Evolutionary conservation across 805 yeast genomes (phyloP).

Genomic region (Ogataea allantospora): DNA sequence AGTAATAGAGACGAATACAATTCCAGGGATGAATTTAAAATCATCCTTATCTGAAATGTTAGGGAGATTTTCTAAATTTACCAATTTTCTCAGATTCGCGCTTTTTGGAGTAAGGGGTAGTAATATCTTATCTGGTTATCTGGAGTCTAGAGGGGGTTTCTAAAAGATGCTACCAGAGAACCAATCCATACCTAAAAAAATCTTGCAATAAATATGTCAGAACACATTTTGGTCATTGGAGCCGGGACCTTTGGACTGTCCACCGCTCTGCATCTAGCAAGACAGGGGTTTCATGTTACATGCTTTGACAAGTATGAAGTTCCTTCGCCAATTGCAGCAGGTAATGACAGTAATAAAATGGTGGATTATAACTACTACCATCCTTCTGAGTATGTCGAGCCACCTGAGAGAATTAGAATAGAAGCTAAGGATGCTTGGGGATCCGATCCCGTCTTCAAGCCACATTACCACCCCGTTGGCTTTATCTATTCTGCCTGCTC

Average conservation of each 20-base stretch:
- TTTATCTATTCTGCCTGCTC: slow-evolving; percentile 25
- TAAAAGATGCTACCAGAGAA: too few species aligned
- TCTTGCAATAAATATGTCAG: too few species aligned
- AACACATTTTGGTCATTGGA: slow-evolving; percentile 10
- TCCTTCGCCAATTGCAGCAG: slow-evolving; percentile 14
- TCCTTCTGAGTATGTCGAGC: too few species aligned
- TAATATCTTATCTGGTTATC: too few species aligned
- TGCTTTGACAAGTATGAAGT: slow-evolving; percentile 11
- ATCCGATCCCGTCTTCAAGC: slow-evolving; percentile 8
- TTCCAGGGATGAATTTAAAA: too few species aligned
- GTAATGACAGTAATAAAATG: slow-evolving; percentile 13
- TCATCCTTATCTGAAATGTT: too few species aligned
- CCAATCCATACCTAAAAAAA: too few species aligned
- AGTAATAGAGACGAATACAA: too few species aligned
- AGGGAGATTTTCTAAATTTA: too few species aligned
- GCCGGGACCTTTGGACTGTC: slow-evolving; percentile 14
- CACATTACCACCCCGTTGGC: slow-evolving; percentile 11
- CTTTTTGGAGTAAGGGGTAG: too few species aligned
- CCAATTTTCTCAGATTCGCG: too few species aligned
- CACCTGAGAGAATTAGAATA: slow-evolving; percentile 1
- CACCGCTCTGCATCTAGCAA: slow-evolving; percentile 6
- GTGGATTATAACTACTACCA: background rate
- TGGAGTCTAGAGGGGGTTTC: too few species aligned
- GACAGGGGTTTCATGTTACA: slow-evolving; percentile 5
- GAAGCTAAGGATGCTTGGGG: slow-evolving; percentile 9